Conservation (phyloP, 257 asterid genomes). For the Scutellaria baicalensis region DNA sequence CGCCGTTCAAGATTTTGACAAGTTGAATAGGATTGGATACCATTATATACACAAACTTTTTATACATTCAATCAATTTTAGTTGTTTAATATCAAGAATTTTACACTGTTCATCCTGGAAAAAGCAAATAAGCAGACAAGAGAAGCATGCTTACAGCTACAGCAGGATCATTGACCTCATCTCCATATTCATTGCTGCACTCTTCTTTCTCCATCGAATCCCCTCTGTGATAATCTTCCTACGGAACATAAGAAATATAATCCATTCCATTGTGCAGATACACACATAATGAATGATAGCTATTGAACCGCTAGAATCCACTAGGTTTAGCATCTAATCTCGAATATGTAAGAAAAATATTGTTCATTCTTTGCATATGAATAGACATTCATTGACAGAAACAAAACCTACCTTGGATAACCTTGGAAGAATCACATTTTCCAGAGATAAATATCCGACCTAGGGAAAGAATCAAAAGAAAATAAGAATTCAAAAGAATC, state of each 20-base stretch:
- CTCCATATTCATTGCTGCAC: conserved; percentile 30
- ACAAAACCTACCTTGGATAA: conserved; percentile 38
- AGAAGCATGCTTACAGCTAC: conserved; percentile 33
- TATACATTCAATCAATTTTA: neutral
- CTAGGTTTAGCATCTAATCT: neutral
- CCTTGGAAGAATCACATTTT: conserved; percentile 42
- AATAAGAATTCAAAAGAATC: neutral
- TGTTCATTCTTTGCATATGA: neutral
- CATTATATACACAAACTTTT: neutral
- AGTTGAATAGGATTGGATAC: neutral
- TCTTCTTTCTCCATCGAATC: conserved; percentile 32
- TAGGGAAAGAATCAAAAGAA: conserved; percentile 15
- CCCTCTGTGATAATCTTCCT: conserved; percentile 30
- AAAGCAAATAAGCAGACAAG: neutral
- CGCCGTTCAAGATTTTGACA: neutral
- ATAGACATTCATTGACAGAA: neutral
- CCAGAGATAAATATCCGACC: conserved; percentile 70
- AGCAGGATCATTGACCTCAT: conserved; percentile 41
- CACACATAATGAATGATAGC: too few relatives aligned
- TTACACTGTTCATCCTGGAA: neutral
- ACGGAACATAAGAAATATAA: neutral
- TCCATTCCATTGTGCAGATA: too few relatives aligned
- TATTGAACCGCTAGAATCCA: too few relatives aligned
- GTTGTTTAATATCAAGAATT: neutral
- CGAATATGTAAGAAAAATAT: neutral